phyloP scores from a whole-genome alignment of 495 filamentous ascomycete species.

The Staphylotrichum longicolle region DNA sequence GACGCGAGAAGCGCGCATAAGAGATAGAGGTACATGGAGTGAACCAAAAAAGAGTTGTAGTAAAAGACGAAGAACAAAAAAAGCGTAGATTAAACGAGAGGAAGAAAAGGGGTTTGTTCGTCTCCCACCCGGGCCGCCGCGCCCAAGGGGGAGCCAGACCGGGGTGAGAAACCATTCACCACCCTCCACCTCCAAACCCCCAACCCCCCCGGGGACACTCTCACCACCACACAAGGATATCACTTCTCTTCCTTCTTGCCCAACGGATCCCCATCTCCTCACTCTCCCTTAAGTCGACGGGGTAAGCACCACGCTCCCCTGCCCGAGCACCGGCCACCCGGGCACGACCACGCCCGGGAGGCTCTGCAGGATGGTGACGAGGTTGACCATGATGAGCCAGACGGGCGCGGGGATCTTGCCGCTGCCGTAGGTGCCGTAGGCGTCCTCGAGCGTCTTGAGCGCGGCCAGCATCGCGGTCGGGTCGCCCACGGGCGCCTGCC shows the following conservation, averaged over 20 bases:
- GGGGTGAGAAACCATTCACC: no score
- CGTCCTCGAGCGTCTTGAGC: constrained; percentile 22
- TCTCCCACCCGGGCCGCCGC: not conserved
- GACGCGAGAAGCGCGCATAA: constrained; percentile 1
- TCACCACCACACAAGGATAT: not conserved
- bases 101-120: constrained; percentile 4
- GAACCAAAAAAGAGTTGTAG: constrained; percentile 2
- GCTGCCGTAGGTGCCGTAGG: constrained; percentile 23
- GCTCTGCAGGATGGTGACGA: constrained; percentile 25
- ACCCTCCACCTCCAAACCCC: not conserved
- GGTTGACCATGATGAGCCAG: constrained; percentile 23
- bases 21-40: constrained; percentile 5
- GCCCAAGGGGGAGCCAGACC: not conserved
- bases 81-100: constrained; percentile 3
- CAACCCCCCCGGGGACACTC: not conserved
- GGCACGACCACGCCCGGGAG: constrained; percentile 20
- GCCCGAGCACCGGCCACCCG: constrained; percentile 27
- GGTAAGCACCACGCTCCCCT: constrained; percentile 22
- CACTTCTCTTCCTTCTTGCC: not conserved
- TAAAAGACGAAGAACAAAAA: constrained; percentile 7
- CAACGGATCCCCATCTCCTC: not conserved
- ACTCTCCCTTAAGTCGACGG: constrained; percentile 16
- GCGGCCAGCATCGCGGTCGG: constrained; percentile 21
- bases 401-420: constrained; percentile 24
- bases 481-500: constrained; percentile 11